Evolutionary conservation across 192 early-diverging fungal species (phyloP), one percentile per base, ranked within the genome.

Genomic region (Spinellus fusiger): DNA sequence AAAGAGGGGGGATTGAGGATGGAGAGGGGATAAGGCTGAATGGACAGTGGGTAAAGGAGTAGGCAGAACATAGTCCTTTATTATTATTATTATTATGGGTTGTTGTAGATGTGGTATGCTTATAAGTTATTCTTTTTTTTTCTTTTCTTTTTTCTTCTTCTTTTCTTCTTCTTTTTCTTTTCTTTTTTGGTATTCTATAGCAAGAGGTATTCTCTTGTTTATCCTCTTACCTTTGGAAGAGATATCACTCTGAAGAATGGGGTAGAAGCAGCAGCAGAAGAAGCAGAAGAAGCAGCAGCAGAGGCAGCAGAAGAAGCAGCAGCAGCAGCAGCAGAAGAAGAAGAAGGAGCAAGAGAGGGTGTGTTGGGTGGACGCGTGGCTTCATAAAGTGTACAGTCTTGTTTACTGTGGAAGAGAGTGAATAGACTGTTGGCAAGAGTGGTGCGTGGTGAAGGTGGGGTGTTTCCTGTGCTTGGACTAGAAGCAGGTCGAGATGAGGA

Each of bases 1-100:
- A 77, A 85, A 79, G 50, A 93, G 60, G 10, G 89, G 84, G 6
- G 93, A 95, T 5, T 71, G 61, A 5, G 77, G 75, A 20, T 72
- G 76, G 1, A 82, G 68, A 5, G 93, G 93, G 4, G 92, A 93
- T 16, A 94, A 61, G 7, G 76, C 53, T 15, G 86, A 86, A 62
- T 76, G 81, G 25, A 66, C 26, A 54, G 61, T 66, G 13, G 71
- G 56, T 47, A 72, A 62, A 5, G 66, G 51, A 28, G 55, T 25
- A 31, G 65, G 58, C 25, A 59, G 13, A 5, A 49, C 54, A 49
- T 52, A 67, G 31, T 67, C 58, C 65, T 67, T 23, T 1, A 28
- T 9, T 9, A 22, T 46, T 16, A 3, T 20, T 18, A 27, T 40
- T 0, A 25, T 7, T 34, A 64, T 64, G 27, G 56, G 25, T 59